Evolutionary conservation across 2,329 filamentous ascomycete species (phyloP), one percentile per base, ranked within the genome.

Genomic region (Cladosporium sp.): DNA sequence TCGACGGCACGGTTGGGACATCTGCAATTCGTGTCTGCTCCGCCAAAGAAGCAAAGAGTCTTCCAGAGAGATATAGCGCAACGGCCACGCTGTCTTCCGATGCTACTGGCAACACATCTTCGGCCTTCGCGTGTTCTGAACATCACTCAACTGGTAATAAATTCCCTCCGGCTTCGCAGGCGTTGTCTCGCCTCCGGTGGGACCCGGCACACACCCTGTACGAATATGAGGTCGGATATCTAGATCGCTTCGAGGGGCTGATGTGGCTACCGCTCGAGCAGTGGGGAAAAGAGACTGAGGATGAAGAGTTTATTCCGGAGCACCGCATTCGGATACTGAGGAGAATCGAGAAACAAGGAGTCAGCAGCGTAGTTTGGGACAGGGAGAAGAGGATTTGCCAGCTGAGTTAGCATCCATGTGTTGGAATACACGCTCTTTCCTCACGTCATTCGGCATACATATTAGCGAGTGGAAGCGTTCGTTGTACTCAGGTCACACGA

Each of bases 231-330:
- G 80, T 86, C 34, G 84, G 83, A 3, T 86, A 86, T 66, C 75
- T 83, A 26, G 84, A 87, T 71, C 79, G 84, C 11, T 86, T 86
- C 64, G 65, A 66, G 32, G 57, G 66, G 10, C 77, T 81, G 24
- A 77, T 81, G 65, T 84, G 86, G 74, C 79, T 80, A 12, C 71
- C 75, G 10, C 73, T 85, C 3, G 78, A 79, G 55, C 78, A 76
- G n/a, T 86, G 84, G 84, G 66, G 68, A 4, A 80, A 77, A 21
- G 83, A 85, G 58, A 79, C 80, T 36, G 86, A 84, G 11, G 78
- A 86, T 32, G 83, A 86, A 66, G 84, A 86, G 57, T 86, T 86
- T 65, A 85, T 86, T 65, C 85, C 85, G 3, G 80, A 83, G 68
- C 84, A 86, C 74, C 79, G 84, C 2, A 82, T 87, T 21, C 67